A percentile compares a stretch with the other conserved stretches of the same genome.
These are phyloP conservation scores for Rhizopus arrhizus DNA, from an alignment of 371 early-diverging fungal genomes.

Conservation along the genomic window DNA sequence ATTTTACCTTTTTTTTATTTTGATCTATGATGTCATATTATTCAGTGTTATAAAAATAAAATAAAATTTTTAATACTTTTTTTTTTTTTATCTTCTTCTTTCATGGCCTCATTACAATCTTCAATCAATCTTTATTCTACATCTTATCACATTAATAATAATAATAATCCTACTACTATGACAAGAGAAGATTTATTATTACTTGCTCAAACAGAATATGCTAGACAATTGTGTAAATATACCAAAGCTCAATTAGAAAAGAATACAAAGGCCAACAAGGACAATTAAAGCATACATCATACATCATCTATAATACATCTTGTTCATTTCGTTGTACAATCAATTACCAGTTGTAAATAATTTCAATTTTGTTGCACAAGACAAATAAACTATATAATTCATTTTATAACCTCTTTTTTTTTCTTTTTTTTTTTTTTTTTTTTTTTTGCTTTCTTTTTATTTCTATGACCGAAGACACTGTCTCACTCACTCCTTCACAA, in stretches of 20 bases:
- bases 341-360: conserved; percentile 7
- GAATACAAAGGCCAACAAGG: conserved; percentile 15
- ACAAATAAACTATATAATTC: conserved; percentile 1
- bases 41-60: too few species aligned
- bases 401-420: conserved; percentile 2
- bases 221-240: conserved; percentile 41
- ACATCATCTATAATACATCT: background rate
- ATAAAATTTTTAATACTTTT: too few species aligned
- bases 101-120: too few species aligned
- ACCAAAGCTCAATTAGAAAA: conserved; percentile 40
- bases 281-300: background rate
- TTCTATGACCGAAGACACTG: conserved; percentile 17
- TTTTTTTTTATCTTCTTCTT: too few species aligned
- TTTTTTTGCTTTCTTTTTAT: conserved; percentile 8
- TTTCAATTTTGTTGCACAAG: background rate
- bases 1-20: too few species aligned
- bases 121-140: too few species aligned
- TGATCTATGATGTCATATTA: too few species aligned
- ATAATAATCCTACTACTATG: conserved; percentile 7
- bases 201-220: conserved; percentile 46
- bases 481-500: conserved; percentile 31
- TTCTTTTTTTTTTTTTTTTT: conserved; percentile 6
- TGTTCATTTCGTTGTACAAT: background rate
- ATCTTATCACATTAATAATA: too few species aligned
- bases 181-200: conserved; percentile 36